phyloP scores from a whole-genome alignment of 1,284 basidiomycete species.

The Fomitopsis pinicola region DNA sequence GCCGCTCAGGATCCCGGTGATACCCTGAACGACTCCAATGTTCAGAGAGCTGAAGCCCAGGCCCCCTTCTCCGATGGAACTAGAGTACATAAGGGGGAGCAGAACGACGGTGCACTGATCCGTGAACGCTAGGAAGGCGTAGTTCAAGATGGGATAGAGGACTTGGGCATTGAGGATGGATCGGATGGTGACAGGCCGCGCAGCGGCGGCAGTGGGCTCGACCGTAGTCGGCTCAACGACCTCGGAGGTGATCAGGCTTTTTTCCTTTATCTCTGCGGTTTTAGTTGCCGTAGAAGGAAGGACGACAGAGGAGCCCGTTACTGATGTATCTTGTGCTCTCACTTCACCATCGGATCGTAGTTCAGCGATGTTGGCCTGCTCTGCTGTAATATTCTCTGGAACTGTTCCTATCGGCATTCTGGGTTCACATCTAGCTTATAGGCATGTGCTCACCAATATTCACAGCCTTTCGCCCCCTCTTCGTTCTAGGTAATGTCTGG shows the following conservation, averaged over 20 bases:
- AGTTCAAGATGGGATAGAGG: slow-evolving; percentile 54
- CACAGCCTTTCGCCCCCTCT: not conserved
- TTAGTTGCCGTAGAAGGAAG: no score
- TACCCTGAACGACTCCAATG: slow-evolving; percentile 56
- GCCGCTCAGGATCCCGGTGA: slow-evolving; percentile 52
- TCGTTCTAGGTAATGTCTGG: slow-evolving; percentile 6
- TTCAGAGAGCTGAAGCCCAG: slow-evolving; percentile 50
- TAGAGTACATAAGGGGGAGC: slow-evolving; percentile 43
- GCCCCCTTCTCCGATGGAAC: slow-evolving; percentile 55
- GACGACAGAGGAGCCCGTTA: no score
- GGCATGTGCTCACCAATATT: not conserved
- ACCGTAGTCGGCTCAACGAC: not conserved
- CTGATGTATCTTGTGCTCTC: no score
- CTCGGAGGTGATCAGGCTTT: not conserved
- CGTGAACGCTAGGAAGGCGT: slow-evolving; percentile 56
- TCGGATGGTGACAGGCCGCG: slow-evolving; percentile 2
- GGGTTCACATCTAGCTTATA: no score
- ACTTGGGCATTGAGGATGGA: slow-evolving; percentile 37
- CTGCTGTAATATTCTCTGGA: no score
- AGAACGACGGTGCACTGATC: slow-evolving; percentile 27
- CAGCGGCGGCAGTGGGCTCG: not conserved
- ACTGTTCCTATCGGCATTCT: no score
- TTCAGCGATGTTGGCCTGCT: no score
- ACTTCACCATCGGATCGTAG: no score
- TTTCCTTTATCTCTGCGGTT: not conserved